Conservation (phyloP, 2,329 filamentous ascomycete species). For the Nothophaeocryptopus gaeumannii region DNA sequence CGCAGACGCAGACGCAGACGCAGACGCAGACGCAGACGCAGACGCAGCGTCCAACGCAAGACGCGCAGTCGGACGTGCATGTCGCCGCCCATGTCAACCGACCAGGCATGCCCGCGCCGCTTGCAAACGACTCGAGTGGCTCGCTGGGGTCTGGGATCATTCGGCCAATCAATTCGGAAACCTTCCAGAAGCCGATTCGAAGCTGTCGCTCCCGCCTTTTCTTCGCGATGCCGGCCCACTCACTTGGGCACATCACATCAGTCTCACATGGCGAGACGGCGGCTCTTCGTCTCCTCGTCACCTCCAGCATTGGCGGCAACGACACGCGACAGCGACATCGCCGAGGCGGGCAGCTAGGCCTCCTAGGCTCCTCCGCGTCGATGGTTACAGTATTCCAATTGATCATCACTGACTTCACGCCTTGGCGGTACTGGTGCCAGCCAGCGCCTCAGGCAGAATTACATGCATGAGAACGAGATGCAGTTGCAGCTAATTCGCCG, state of each 20-base stretch:
- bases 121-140: neutral
- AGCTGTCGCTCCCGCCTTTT: slow-evolving; percentile 6
- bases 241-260: neutral
- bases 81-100: neutral
- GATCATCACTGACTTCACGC: too few species aligned
- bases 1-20: neutral
- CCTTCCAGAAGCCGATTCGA: slow-evolving; percentile 7
- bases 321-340: too few species aligned
- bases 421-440: too few species aligned
- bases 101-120: neutral
- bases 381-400: neutral
- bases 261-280: neutral
- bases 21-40: neutral
- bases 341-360: neutral
- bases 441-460: neutral
- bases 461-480: neutral
- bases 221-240: slow-evolving; percentile 7
- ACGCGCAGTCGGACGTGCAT: neutral
- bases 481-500: neutral
- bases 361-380: neutral
- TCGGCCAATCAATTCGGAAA: too few species aligned
- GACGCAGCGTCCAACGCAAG: neutral
- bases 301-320: neutral
- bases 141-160: neutral
- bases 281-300: neutral